Evolutionary conservation across 164 flowering plant species (phyloP).

Genomic region (Vitis rotundifolia): DNA sequence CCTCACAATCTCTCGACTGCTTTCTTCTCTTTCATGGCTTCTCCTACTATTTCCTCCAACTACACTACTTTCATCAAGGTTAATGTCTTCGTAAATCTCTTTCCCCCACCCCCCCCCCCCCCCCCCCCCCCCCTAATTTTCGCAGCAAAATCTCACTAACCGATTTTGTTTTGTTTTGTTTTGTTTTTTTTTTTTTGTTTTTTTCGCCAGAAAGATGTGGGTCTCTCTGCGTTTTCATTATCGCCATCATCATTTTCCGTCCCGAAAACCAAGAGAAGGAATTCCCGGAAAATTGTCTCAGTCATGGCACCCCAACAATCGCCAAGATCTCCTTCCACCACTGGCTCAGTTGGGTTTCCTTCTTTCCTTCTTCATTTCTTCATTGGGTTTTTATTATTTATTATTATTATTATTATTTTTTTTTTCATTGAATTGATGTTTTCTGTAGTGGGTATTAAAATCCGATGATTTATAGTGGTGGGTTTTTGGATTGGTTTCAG

Average conservation of each 20-base stretch:
- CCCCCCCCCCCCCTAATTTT: too few species aligned
- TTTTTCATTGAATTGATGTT: slow-evolving; percentile 2
- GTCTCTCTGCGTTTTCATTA: slow-evolving; percentile 44
- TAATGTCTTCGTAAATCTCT: too few species aligned
- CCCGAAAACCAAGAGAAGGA: slow-evolving; percentile 33
- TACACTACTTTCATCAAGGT: slow-evolving; percentile 12
- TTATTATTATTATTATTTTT: neutral
- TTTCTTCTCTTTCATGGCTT: slow-evolving; percentile 11
- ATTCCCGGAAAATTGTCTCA: slow-evolving; percentile 51
- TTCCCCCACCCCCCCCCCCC: too few species aligned
- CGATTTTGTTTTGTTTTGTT: neutral
- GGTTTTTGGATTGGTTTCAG: slow-evolving; percentile 32
- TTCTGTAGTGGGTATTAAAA: neutral
- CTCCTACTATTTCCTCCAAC: slow-evolving; percentile 15
- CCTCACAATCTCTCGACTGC: too few species aligned
- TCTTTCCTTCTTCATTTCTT: neutral
- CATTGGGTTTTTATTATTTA: too few species aligned
- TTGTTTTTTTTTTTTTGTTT: neutral
- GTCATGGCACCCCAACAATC: slow-evolving; percentile 84
- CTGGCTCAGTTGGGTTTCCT: slow-evolving; percentile 68
- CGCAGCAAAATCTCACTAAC: neutral
- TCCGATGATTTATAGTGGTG: slow-evolving; percentile 1
- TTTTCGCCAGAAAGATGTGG: slow-evolving; percentile 41
- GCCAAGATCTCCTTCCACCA: slow-evolving; percentile 70
- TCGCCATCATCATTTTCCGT: slow-evolving; percentile 26